phyloP scores from a whole-genome alignment of 2,329 filamentous ascomycete species.

The Hypoxylon sp. region DNA sequence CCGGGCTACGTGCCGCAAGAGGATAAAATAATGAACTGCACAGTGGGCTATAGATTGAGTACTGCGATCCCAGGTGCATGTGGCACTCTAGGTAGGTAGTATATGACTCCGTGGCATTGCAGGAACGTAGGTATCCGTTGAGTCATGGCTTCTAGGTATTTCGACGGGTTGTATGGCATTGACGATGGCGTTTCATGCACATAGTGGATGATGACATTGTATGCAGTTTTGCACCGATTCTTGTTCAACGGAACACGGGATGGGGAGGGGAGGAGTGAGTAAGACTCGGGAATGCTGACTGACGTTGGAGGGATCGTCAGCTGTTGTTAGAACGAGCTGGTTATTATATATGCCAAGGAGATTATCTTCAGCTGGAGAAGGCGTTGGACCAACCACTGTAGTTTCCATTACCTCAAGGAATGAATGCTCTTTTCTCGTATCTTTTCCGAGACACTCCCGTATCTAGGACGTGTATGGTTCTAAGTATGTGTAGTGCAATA shows the following conservation, averaged over 20 bases:
- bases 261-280: neutral
- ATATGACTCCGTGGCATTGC: conserved; percentile 14
- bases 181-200: conserved; percentile 6
- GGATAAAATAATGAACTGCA: conserved; percentile 21
- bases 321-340: conserved; percentile 10
- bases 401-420: conserved; percentile 30
- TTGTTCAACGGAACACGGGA: conserved; percentile 11
- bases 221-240: neutral
- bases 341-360: conserved; percentile 31
- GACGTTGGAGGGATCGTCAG: conserved; percentile 13
- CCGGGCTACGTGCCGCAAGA: conserved; percentile 27
- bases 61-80: conserved; percentile 2
- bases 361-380: conserved; percentile 26
- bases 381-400: conserved; percentile 20
- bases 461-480: neutral
- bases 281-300: conserved; percentile 13
- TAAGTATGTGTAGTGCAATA: conserved; percentile 2
- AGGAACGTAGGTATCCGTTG: conserved; percentile 3
- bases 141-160: neutral
- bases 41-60: conserved; percentile 2
- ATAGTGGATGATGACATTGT: neutral
- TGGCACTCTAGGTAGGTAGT: conserved; percentile 19
- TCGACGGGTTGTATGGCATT: neutral
- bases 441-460: conserved; percentile 2
- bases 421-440: conserved; percentile 12